Evolutionary conservation across 306 rosid genomes (phyloP).

Genomic region (Bauhinia variegata): DNA sequence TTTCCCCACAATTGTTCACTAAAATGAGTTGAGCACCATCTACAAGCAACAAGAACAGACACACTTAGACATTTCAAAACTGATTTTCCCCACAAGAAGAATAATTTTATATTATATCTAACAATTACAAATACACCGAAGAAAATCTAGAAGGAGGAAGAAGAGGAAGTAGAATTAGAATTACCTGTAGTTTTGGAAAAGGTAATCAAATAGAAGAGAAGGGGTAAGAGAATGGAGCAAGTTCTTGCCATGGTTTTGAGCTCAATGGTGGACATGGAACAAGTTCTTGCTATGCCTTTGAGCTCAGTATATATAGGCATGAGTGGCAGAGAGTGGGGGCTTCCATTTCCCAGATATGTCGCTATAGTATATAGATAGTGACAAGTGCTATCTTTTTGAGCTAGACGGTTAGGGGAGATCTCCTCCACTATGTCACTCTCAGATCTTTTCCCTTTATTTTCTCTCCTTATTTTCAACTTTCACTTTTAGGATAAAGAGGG

Average conservation of each 20-base stretch:
- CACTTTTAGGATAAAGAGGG: slow-evolving; percentile 57
- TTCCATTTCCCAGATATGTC: slow-evolving; percentile 34
- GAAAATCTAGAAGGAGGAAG: slow-evolving; percentile 24
- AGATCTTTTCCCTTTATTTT: slow-evolving; percentile 35
- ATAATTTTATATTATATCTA: too few species aligned
- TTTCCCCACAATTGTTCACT: slow-evolving; percentile 84
- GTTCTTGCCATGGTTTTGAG: slow-evolving; percentile 46
- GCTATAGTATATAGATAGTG: slow-evolving; percentile 31
- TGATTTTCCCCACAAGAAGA: too few species aligned
- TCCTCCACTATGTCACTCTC: slow-evolving; percentile 39
- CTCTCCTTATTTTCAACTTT: slow-evolving; percentile 48
- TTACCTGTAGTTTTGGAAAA: slow-evolving; percentile 52
- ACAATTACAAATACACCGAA: too few species aligned
- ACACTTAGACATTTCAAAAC: too few species aligned
- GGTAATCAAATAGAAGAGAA: slow-evolving; percentile 41
- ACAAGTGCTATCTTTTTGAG: slow-evolving; percentile 40
- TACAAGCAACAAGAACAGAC: slow-evolving; percentile 37
- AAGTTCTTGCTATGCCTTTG: too few species aligned
- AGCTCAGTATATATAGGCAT: slow-evolving; percentile 38
- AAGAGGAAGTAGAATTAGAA: neutral
- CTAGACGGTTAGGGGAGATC: slow-evolving; percentile 21
- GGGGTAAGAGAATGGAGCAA: slow-evolving; percentile 35
- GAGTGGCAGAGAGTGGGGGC: slow-evolving; percentile 21
- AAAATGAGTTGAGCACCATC: slow-evolving; percentile 85
- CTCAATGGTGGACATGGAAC: too few species aligned